Base-by-base conservation (phyloP, 495 filamentous ascomycete species). In the Entonaema liquescens region DNA sequence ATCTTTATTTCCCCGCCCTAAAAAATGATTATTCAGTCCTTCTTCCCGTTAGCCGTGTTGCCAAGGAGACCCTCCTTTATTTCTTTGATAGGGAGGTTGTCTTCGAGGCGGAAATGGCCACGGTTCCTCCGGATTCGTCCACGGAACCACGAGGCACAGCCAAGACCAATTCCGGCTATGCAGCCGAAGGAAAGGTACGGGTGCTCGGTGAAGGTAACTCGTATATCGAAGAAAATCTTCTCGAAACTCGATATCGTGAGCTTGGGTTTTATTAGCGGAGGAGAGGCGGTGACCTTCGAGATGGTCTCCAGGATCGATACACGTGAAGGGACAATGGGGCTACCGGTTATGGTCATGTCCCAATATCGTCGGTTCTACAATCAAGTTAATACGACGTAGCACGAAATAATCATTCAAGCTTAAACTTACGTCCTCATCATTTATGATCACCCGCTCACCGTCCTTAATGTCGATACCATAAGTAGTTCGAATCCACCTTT, bases 231-330 rank as follows among this genome's bases (percentile, higher is more conserved):
- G 79, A 95, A 91, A 50, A 95, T 80, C 60, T 90, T 89, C 78
- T 92, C 90, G 60, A 97, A 81, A 29, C 84, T 83, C 58, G 90
- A 90, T 68, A 93, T 90, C 53, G 93, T 94, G 44, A 93, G 93
- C 83, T 97, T 99, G 13, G 93, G 86, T 68, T 87, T 89, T 72
- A 99, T 89, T 77, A 94, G 92, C 38, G 93, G 90, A 15, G 94
- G 92, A 53, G 85, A 87, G 15, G 85, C 80, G 3, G 84, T 83
- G 66, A 88, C 89, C 71, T 96, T 93, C 68, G 89, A 91, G 66
- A 98, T 86, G 53, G 95, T 98, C 80, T 98, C 95, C 35, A 97
- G 89, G 75, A 99, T 99, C 7, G 93, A 95, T 5, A 95, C 96
- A 54, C 95, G 92, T 5, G 92, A 95, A 40, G 94, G 91, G 68